Base-by-base conservation (phyloP, 495 filamentous ascomycete species). In the Trichocladium uniseriatum region DNA sequence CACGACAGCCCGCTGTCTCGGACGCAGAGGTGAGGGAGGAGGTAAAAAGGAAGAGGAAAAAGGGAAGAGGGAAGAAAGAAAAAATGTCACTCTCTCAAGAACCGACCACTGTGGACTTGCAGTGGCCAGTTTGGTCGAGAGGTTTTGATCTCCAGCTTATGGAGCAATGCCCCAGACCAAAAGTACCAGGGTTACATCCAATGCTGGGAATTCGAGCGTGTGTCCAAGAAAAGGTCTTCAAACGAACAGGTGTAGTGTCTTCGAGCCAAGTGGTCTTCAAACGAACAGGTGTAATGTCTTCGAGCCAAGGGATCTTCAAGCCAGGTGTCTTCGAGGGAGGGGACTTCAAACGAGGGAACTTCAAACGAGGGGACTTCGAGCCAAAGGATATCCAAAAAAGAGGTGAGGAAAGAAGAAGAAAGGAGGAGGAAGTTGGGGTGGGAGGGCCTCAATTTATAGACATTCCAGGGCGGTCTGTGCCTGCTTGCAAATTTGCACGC, bases 391-490 rank as follows among this genome's bases (percentile, higher is more conserved):
- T n/a, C n/a, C n/a, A n/a, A n/a, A n/a, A n/a, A n/a, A n/a, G n/a
- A n/a, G 24, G 8, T 15, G 16, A 8, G 28, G 7, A 16, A 19
- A 47, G 18, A 29, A 41, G 40, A 16, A 47, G 41, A 40, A 28
- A 39, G 21, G 43, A 48, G 19, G 37, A n/a, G 10, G 22, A 21
- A 38, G 11, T 36, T 19, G 20, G 16, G 35, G 29, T 36, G 18
- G 15, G 27, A 20, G 38, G 35, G 1, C n/a, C 18, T 5, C 15
- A 35, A 40, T 48, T 35, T 39, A 52, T 48, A 48, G 11, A 14
- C 29, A 15, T 14, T 20, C 36, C 14, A 15, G 27, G 28, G 24
- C 38, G 49, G 49, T 36, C 49, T 40, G 43, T 52, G 49, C 49
- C 47, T 43, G 36, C 15, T 27, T 52, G 43, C 49, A 41, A 44